Base-by-base conservation (phyloP, 2,329 filamentous ascomycete species). In the Tothia fuscella region DNA sequence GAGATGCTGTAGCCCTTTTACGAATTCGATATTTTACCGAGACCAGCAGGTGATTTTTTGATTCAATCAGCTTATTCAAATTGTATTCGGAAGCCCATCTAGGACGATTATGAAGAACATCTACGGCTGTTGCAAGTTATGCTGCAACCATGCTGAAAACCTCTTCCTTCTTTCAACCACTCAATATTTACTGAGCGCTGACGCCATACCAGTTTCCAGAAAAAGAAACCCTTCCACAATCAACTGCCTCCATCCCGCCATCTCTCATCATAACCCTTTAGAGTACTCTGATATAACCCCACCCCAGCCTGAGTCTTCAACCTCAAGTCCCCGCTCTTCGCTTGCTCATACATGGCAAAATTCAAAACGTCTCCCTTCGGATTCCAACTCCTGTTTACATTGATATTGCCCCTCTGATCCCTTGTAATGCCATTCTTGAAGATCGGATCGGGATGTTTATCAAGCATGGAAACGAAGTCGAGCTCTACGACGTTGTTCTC, bases 321-420 rank as follows among this genome's bases (percentile, higher is more conserved):
- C 16, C 31, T 29, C 29, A 41, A 33, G 7, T 47, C 49, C 12
- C 57, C 48, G 20, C 54, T 51, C 25, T 46, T 50, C 2, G 56
- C 57, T 44, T 70, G 66, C 41, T 67, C 63, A 42, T 68, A 69
- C 61, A 68, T 65, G 1, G 64, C 62, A 10, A 70, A 47, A 22
- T 59, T 58, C 19, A 66, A 42, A 3, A 63, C 57, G 17, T 66
- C 57, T 13, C 55, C 53, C 10, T 47, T 50, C 1, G 55, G 50
- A 40, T 61, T 53, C 48, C 58, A 64, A 7, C 51, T 53, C 1
- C 46, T 32, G 19, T 49, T 48, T 4, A 58, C 37, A 31, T 62
- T 56, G 3, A 56, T 42, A 1, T 35, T 41, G 24, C 2, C 46
- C 44, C 16, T 34, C 30, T 21, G 51, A 41, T 47, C 51, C 6